Evolutionary conservation across 805 yeast genomes (phyloP).

Genomic region (Candida maesae): DNA sequence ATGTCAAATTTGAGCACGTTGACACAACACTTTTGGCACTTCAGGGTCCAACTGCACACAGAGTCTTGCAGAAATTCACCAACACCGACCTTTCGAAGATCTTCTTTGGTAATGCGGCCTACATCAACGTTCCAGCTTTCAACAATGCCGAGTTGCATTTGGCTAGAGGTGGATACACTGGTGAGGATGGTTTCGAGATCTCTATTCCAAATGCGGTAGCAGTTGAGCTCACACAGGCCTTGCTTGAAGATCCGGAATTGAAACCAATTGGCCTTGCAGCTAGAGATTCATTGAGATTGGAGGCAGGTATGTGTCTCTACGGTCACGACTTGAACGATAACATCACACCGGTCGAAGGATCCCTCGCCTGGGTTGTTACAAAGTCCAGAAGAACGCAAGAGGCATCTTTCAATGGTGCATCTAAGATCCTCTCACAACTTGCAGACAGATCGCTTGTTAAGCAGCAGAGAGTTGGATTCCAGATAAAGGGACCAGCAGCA

Average conservation of each 20-base stretch:
- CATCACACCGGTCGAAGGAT: constrained; percentile 84
- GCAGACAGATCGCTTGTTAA: constrained; percentile 54
- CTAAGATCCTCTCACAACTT: constrained; percentile 65
- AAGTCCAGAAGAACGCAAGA: constrained; percentile 59
- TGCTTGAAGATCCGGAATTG: constrained; percentile 52
- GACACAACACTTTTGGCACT: constrained; percentile 81
- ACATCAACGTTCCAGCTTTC: constrained; percentile 30
- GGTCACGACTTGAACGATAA: constrained; percentile 85
- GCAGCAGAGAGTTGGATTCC: constrained; percentile 71
- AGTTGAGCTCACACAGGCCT: constrained; percentile 53
- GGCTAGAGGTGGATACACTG: constrained; percentile 97
- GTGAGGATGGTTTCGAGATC: constrained; percentile 97
- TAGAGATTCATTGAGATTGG: constrained; percentile 89
- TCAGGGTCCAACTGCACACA: constrained; percentile 88
- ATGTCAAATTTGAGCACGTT: constrained; percentile 42
- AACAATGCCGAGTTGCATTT: constrained; percentile 52
- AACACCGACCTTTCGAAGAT: constrained; percentile 53
- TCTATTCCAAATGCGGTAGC: constrained; percentile 65
- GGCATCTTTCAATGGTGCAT: constrained; percentile 70
- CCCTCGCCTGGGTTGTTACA: constrained; percentile 86
- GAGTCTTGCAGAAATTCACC: constrained; percentile 61
- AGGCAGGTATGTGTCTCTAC: constrained; percentile 97
- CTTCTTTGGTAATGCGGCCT: constrained; percentile 64
- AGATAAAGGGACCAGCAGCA: constrained; percentile 83
- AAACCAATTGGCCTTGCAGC: constrained; percentile 97